Evolutionary conservation across 2,329 filamentous ascomycete species (phyloP).

Genomic region (Aspergillus fijiensis): DNA sequence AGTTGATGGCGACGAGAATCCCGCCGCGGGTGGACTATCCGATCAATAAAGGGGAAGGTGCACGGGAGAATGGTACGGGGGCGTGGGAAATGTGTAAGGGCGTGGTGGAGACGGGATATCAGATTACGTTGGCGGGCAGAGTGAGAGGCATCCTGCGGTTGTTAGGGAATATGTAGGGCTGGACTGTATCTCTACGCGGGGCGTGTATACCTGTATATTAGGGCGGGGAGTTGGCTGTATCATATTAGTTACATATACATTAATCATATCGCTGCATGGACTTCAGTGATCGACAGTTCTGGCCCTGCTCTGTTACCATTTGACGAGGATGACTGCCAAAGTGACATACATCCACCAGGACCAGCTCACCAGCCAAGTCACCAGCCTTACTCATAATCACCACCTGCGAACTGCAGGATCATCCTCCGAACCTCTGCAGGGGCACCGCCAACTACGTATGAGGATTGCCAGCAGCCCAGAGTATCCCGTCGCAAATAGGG

Average conservation of each 20-base stretch:
- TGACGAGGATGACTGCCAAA: too few relatives aligned
- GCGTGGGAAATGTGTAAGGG: slow-evolving; percentile 60
- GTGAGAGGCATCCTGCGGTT: slow-evolving; percentile 39
- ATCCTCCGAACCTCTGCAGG: not conserved
- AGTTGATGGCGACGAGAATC: slow-evolving; percentile 67
- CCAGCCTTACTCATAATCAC: too few relatives aligned
- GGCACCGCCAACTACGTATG: not conserved
- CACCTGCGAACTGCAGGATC: not conserved
- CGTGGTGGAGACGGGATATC: slow-evolving; percentile 48
- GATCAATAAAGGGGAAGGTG: slow-evolving; percentile 60
- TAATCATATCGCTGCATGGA: not conserved
- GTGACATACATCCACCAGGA: not conserved
- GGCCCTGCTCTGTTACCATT: too few relatives aligned
- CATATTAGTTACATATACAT: not conserved
- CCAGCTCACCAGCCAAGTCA: not conserved
- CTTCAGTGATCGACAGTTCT: too few relatives aligned
- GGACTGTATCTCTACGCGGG: not conserved
- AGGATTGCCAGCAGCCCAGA: too few relatives aligned
- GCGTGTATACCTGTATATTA: not conserved
- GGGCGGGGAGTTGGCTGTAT: not conserved
- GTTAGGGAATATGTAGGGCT: slow-evolving; percentile 38
- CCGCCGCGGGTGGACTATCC: slow-evolving; percentile 81
- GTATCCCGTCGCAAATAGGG: not conserved
- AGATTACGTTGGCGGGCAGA: slow-evolving; percentile 43
- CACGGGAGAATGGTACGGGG: slow-evolving; percentile 53